A percentile compares a stretch with the other conserved stretches of the same genome.
phyloP scores from a whole-genome alignment of 148 eudicot genomes.

The Suaeda aralocaspica region DNA sequence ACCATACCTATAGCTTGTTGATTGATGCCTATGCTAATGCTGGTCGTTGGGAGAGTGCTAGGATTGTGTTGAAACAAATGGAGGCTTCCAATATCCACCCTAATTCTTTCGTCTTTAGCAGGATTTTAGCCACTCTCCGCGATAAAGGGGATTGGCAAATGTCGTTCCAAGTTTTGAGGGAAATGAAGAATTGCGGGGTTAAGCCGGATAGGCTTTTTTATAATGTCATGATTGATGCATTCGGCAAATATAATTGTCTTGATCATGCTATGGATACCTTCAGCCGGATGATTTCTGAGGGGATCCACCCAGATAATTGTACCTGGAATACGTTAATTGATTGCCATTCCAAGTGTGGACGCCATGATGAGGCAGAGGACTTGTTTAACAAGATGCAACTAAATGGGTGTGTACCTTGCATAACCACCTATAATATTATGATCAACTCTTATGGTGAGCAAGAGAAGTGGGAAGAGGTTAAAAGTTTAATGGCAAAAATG shows the following conservation, averaged over 20 bases:
- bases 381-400: conserved; percentile 68
- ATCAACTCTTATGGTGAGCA: conserved; percentile 77
- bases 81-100: conserved; percentile 67
- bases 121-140: conserved; percentile 75
- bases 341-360: conserved; percentile 76
- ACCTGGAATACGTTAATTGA: conserved; percentile 96
- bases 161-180: conserved; percentile 83
- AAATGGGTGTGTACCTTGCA: conserved; percentile 74
- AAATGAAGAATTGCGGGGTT: conserved; percentile 80
- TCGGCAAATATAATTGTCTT: conserved; percentile 89
- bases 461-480: conserved; percentile 76
- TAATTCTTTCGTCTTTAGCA: conserved; percentile 67
- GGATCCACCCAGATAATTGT: conserved; percentile 82
- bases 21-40: conserved; percentile 88
- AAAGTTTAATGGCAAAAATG: conserved; percentile 64
- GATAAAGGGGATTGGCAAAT: conserved; percentile 95
- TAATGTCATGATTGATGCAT: conserved; percentile 92
- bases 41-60: conserved; percentile 95
- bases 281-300: conserved; percentile 68
- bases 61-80: conserved; percentile 91
- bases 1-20: conserved; percentile 76
- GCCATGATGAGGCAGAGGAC: conserved; percentile 64
- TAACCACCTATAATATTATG: conserved; percentile 86
- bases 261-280: conserved; percentile 88
- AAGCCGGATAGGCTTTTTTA: conserved; percentile 80